A percentile compares a stretch with the other conserved stretches of the same genome.
Conservation (phyloP, 2,329 filamentous ascomycete species). For the Rutstroemia sp. region DNA sequence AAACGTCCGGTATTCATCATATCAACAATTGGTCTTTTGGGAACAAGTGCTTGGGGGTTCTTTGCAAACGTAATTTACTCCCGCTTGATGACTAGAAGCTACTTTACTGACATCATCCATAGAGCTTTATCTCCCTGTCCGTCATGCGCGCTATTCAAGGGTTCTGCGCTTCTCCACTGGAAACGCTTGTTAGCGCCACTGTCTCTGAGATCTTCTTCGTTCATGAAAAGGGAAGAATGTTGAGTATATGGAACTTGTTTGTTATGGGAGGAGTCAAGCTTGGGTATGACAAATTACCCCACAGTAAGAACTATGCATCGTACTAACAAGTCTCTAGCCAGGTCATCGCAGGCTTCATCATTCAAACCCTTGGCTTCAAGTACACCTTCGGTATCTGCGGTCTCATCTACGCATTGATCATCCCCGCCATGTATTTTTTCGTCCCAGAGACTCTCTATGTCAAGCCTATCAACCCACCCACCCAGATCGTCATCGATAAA, state of each 20-base stretch:
- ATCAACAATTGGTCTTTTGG: conserved; percentile 30
- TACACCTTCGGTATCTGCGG: conserved; percentile 34
- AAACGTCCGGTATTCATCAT: conserved; percentile 25
- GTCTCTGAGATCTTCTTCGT: conserved; percentile 41
- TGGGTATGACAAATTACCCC: conserved; percentile 15
- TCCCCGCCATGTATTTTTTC: conserved; percentile 37
- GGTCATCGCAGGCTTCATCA: conserved; percentile 35
- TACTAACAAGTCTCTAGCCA: conserved; percentile 26
- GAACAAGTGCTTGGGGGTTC: conserved; percentile 34
- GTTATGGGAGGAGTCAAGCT: conserved; percentile 26
- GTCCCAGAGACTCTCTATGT: conserved; percentile 37
- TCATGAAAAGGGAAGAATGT: conserved; percentile 35
- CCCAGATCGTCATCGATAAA: conserved; percentile 21
- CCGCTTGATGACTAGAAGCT: not conserved
- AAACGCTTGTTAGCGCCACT: conserved; percentile 29
- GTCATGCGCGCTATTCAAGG: conserved; percentile 29
- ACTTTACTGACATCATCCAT: not conserved
- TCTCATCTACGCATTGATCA: conserved; percentile 34
- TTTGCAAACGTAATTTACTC: conserved; percentile 26
- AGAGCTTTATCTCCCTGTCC: conserved; percentile 33
- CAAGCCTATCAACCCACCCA: conserved; percentile 8
- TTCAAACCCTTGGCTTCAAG: conserved; percentile 30
- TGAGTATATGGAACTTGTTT: conserved; percentile 24
- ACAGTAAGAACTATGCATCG: not conserved
- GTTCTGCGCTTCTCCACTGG: conserved; percentile 25